Evolutionary conservation across 768 basidiomycete genomes (phyloP).

Genomic region (Trametes gibbosa): DNA sequence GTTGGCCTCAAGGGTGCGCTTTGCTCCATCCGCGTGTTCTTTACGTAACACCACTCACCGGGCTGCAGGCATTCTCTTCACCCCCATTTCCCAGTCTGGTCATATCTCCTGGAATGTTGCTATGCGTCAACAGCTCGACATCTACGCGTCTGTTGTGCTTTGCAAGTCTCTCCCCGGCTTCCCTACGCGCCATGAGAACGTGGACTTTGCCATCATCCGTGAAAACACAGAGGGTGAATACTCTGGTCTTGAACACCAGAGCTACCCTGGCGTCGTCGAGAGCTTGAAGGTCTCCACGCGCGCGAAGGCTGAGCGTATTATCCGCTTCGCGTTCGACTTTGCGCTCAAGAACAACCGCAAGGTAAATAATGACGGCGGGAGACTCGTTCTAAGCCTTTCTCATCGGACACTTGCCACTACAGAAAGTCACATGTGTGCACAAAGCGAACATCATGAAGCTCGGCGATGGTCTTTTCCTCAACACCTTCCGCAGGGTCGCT

Average conservation of each 20-base stretch:
- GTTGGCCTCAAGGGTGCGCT: conserved; percentile 93
- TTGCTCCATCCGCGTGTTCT: neutral
- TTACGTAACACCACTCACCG: neutral
- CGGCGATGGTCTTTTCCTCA: conserved; percentile 97
- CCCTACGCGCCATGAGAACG: conserved; percentile 93
- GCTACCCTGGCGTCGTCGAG: conserved; percentile 98
- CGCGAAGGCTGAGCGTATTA: conserved; percentile 93
- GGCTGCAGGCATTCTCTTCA: conserved; percentile 89
- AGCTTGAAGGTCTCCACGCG: conserved; percentile 95
- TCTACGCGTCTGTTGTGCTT: conserved; percentile 96
- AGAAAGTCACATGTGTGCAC: conserved; percentile 99
- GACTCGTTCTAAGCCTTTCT: conserved; percentile 7
- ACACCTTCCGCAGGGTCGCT: conserved; percentile 94
- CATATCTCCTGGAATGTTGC: conserved; percentile 99
- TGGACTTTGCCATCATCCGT: conserved; percentile 99
- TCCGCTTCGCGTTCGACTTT: conserved; percentile 97
- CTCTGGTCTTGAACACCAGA: conserved; percentile 97
- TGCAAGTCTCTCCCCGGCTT: conserved; percentile 98
- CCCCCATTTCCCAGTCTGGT: conserved; percentile 91
- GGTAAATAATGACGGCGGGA: conserved; percentile 38
- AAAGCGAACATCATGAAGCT: conserved; percentile 99
- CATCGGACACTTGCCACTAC: neutral
- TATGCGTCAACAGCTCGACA: conserved; percentile 99
- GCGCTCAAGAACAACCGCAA: conserved; percentile 98
- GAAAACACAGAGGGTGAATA: conserved; percentile 99